Conservation (phyloP, 345 rosid species). For the Capsella bursapastoris region DNA sequence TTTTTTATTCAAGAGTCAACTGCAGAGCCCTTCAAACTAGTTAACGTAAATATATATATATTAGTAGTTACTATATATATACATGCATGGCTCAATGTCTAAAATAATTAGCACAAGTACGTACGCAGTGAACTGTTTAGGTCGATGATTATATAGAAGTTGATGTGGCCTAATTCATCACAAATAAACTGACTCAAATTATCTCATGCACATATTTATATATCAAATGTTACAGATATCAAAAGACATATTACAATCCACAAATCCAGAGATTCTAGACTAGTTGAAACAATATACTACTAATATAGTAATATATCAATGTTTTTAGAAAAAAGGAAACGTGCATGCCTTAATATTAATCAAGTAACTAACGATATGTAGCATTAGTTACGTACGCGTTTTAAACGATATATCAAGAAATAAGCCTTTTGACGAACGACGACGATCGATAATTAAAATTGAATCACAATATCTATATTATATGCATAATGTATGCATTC, state of each 20-base stretch:
- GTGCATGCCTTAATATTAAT: neutral
- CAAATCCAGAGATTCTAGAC: too few species aligned
- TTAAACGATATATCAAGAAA: slow-evolving; percentile 8
- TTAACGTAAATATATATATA: neutral
- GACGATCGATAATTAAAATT: neutral
- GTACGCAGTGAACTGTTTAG: neutral
- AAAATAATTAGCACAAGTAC: too few species aligned
- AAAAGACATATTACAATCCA: neutral
- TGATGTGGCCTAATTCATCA: neutral
- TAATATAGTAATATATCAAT: too few species aligned
- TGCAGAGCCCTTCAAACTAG: neutral
- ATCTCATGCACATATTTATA: neutral
- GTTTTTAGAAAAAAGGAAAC: neutral
- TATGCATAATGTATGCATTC: neutral
- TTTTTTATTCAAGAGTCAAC: neutral
- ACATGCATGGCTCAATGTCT: too few species aligned
- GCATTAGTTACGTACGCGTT: neutral
- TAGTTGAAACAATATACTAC: neutral
- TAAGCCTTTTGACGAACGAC: neutral
- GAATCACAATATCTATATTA: too few species aligned
- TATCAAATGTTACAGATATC: neutral
- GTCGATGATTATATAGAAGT: neutral
- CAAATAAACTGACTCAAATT: neutral
- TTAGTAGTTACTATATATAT: too few species aligned
- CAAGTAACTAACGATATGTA: neutral